A percentile compares a stretch with the other conserved stretches of the same genome.
phyloP scores from a whole-genome alignment of 2,329 filamentous ascomycete genomes.

The Chalaropsis ovoidea region DNA sequence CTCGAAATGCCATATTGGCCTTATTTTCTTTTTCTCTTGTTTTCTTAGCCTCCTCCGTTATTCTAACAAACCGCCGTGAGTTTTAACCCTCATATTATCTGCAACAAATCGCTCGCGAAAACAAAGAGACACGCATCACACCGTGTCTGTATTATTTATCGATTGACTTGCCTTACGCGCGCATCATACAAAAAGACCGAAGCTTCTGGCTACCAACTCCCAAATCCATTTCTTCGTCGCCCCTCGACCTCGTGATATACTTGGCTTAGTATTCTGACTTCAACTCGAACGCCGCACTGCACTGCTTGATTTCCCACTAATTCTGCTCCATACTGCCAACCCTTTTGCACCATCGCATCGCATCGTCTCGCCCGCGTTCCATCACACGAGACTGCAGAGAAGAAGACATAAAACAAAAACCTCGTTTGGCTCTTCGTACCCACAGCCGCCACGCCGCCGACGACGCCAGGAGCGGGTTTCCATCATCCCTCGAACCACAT shows the following conservation, averaged over 20 bases:
- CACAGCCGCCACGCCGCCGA: background rate
- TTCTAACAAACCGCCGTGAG: background rate
- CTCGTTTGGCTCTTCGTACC: background rate
- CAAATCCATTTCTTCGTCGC: background rate
- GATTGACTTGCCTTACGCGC: background rate
- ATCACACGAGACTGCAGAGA: background rate
- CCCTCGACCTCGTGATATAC: background rate
- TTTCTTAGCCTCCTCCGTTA: background rate
- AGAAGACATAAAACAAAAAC: background rate
- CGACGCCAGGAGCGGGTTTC: background rate
- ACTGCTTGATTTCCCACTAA: too few species aligned
- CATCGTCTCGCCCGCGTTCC: background rate
- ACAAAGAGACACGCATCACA: background rate
- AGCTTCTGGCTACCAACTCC: background rate
- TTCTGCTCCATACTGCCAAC: background rate
- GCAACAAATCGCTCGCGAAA: background rate
- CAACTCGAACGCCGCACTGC: too few species aligned
- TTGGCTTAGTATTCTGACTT: too few species aligned
- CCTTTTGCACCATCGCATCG: background rate
- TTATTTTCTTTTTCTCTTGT: too few species aligned
- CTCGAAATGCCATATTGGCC: too few species aligned
- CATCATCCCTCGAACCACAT: constrained; percentile 1
- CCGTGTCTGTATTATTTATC: background rate
- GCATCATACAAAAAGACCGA: background rate
- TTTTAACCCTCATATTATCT: background rate